Evolutionary conservation across 768 basidiomycete genomes (phyloP), one percentile per base, ranked within the genome.

Genomic region (Hygrocybe punicea): DNA sequence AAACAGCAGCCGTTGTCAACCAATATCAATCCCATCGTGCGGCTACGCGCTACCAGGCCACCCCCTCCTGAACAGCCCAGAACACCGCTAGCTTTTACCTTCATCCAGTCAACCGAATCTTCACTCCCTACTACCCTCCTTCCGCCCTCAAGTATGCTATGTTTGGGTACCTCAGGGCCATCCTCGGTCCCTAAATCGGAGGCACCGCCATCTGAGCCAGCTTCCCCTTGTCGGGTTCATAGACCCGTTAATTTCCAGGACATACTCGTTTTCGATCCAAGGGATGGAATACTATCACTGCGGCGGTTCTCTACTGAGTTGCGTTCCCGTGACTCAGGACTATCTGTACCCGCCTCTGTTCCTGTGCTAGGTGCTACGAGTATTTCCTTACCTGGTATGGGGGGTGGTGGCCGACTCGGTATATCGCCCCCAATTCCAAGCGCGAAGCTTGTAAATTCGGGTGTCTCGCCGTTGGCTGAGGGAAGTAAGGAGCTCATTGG

Each of bases 211-310:
- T 59, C 70, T 44, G 71, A 60, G 42, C 70, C 61, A 62, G 63
- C 48, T 8, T 71, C 59, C 63, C 70, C 24, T 63, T 76, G 44
- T 63, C 72, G 34, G 57, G 60, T 19, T 48, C 71, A 65, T 6
- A 67, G 73, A 16, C 72, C 75, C 11, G 67, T 68, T 17, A 83
- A 84, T 57, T 81, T 78, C 61, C 86, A 87, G 65, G 87, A 91
- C 56, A 58, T 89, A 3, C 76, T 90, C 16, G 63, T 89, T 2
- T 89, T 91, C 62, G 85, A 90, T 63, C 82, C 85, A 0, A 69
- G 68, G 1, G 81, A 83, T 39, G 81, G 81, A 0, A 70, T 78
- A 3, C 73, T 90, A 19, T 80, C 81, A 0, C 70, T 89, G 45
- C 75, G 84, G 23, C 71, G 87, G 1, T 67, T 89, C 47, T 69